Evolutionary conservation across 2,329 filamentous ascomycete species (phyloP), one percentile per base, ranked within the genome.

Genomic region (Byssoonygena ceratinophila): DNA sequence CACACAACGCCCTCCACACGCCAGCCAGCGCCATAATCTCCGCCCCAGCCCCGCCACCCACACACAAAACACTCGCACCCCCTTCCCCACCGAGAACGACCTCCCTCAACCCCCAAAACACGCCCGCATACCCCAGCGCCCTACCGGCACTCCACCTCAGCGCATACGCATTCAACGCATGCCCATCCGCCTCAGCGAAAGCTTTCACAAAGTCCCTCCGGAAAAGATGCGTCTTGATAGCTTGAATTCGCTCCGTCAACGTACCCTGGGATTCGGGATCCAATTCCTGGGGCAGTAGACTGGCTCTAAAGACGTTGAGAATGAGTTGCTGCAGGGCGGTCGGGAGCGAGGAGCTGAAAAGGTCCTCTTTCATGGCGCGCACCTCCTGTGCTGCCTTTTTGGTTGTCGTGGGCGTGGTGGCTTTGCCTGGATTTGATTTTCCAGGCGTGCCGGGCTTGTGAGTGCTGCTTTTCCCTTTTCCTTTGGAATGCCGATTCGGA

Each of bases 131-230:
- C 57, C 84, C 87, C 49, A 97, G 71, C 0, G 89, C 85, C 50
- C 92, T 77, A 49, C 85, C 85, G 1, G 91, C 87, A 68, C 89
- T 95, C 90, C 91, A 98, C 60, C 92, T 75, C 51, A 87, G 80
- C 7, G 88, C 87, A 72, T 98, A 98, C 8, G 85, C 86, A 55
- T 85, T 80, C 16, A 96, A 76, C 60, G 84, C 79, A 41, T 84
- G 80, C 52, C 80, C 76, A 43, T 75, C 76, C 0, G 81, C 82
- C 37, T 69, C 69, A 1, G 68, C 61, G 70, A 97, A 98, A 0
- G 91, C 91, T 14, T 74, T 71, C 11, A 76, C 76, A 68, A 97
- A 97, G 66, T 97, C 87, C 29, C 92, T 81, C 54, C 85, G 82
- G 66, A 84, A 97, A 7, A 98, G 76, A 58, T 91, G 87, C 6